A percentile compares a stretch with the other conserved stretches of the same genome.
Conservation (phyloP, 2,329 filamentous ascomycete genomes). For the Aspergillus sp. region DNA sequence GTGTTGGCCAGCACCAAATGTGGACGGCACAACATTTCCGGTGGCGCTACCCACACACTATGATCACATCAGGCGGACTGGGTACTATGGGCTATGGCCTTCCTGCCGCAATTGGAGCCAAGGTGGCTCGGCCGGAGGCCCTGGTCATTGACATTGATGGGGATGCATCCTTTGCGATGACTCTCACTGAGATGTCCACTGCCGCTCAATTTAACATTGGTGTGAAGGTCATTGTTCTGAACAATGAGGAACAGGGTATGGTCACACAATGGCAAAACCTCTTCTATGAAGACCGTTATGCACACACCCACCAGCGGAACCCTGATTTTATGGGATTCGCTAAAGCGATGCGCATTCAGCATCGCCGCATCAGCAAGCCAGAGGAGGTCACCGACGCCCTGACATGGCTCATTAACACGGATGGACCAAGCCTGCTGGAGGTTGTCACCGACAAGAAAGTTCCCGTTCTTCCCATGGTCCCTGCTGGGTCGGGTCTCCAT, state of each 20-base stretch:
- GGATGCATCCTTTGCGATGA: conserved; percentile 89
- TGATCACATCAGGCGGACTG: conserved; percentile 90
- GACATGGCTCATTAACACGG: conserved; percentile 71
- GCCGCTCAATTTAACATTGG: conserved; percentile 87
- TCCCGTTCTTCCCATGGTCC: not conserved
- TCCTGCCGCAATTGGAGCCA: conserved; percentile 89
- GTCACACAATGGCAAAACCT: conserved; percentile 89
- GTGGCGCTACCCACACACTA: conserved; percentile 79
- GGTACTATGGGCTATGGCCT: conserved; percentile 93
- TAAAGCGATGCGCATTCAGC: conserved; percentile 22
- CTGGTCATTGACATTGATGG: conserved; percentile 69
- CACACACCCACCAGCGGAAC: conserved; percentile 79
- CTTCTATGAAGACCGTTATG: conserved; percentile 78
- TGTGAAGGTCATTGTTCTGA: conserved; percentile 80
- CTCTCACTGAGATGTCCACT: conserved; percentile 78
- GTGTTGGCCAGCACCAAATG: conserved; percentile 96
- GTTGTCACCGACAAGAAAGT: conserved; percentile 65
- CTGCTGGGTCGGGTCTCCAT: not conserved
- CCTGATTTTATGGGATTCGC: conserved; percentile 81
- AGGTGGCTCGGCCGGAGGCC: conserved; percentile 69
- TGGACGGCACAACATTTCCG: conserved; percentile 92
- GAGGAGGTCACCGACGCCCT: conserved; percentile 65
- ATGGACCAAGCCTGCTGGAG: conserved; percentile 78
- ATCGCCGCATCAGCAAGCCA: conserved; percentile 62
- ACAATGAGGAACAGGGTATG: conserved; percentile 93